A percentile compares a stretch with the other conserved stretches of the same genome.
Evolutionary conservation across 176 grass and related monocot genomes (phyloP).

Genomic region (Pontederia crassipes): DNA sequence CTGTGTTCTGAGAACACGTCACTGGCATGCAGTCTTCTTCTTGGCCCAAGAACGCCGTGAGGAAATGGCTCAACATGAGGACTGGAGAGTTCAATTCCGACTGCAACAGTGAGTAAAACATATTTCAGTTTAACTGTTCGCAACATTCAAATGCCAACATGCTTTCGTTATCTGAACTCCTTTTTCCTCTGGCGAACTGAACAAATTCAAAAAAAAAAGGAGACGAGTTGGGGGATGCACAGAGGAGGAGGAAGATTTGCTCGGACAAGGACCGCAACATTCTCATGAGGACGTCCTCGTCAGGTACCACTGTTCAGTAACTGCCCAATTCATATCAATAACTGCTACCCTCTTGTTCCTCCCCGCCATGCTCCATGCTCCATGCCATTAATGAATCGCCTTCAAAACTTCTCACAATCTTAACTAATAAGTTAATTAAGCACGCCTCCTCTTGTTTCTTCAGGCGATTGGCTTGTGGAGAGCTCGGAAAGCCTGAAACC

Average conservation of each 20-base stretch:
- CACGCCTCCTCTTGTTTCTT: background rate
- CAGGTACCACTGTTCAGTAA: slow-evolving; percentile 27
- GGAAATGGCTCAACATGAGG: slow-evolving; percentile 70
- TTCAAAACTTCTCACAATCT: background rate
- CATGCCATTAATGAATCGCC: too few relatives aligned
- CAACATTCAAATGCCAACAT: too few relatives aligned
- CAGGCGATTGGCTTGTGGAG: slow-evolving; percentile 59
- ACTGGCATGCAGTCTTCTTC: slow-evolving; percentile 37
- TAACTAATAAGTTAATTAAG: background rate
- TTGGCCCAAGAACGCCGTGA: slow-evolving; percentile 66
- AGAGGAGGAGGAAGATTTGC: slow-evolving; percentile 60
- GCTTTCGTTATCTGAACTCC: background rate
- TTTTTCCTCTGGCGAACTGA: background rate
- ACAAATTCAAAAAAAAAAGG: slow-evolving; percentile 19
- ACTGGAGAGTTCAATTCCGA: slow-evolving; percentile 47
- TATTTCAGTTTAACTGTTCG: background rate
- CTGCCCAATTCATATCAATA: background rate
- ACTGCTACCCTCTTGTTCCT: too few relatives aligned
- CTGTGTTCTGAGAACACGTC: too few relatives aligned
- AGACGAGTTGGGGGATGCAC: slow-evolving; percentile 12
- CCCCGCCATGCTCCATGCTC: too few relatives aligned
- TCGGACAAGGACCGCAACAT: slow-evolving; percentile 57
- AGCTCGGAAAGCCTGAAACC: slow-evolving; percentile 35
- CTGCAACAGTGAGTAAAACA: slow-evolving; percentile 27
- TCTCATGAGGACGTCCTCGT: slow-evolving; percentile 33